A percentile compares a stretch with the other conserved stretches of the same genome.
phyloP scores from a whole-genome alignment of 148 eudicot species.

The Euryodendron excelsum region DNA sequence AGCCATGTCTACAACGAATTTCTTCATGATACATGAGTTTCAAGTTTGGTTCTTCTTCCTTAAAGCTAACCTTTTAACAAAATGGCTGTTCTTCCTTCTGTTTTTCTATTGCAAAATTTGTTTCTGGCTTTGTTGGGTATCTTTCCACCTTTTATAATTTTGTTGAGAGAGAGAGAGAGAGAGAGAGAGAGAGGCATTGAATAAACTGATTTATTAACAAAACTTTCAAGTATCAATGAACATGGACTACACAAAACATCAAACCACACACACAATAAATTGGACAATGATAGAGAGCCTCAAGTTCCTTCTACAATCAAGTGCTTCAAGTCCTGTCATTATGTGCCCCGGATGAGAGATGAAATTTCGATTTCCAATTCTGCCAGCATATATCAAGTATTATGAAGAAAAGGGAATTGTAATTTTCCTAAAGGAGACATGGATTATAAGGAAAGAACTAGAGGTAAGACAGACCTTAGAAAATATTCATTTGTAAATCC shows the following conservation, averaged over 20 bases:
- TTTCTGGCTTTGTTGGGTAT: not conserved
- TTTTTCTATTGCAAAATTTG: not conserved
- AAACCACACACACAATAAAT: constrained; percentile 1
- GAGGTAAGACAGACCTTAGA: constrained; percentile 33
- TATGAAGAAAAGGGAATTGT: not conserved
- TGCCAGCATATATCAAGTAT: not conserved
- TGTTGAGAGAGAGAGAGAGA: constrained; percentile 6
- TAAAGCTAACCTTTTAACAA: not conserved
- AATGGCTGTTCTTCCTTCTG: not conserved
- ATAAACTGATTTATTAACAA: not conserved
- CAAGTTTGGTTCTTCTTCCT: too few relatives aligned
- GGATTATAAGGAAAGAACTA: not conserved
- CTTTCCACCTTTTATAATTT: not conserved
- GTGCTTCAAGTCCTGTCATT: not conserved
- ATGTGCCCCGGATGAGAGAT: not conserved
- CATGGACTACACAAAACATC: not conserved
- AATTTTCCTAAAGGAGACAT: not conserved
- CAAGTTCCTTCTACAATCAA: too few relatives aligned
- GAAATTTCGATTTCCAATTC: not conserved
- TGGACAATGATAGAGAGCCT: not conserved
- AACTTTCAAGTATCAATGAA: not conserved
- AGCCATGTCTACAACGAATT: too few relatives aligned
- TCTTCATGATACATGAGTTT: too few relatives aligned
- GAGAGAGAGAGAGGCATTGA: not conserved
- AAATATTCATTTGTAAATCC: constrained; percentile 80